These are phyloP conservation scores for Dendrobium officinale DNA, from an alignment of 106 monocot species.

Conservation along the genomic window DNA sequence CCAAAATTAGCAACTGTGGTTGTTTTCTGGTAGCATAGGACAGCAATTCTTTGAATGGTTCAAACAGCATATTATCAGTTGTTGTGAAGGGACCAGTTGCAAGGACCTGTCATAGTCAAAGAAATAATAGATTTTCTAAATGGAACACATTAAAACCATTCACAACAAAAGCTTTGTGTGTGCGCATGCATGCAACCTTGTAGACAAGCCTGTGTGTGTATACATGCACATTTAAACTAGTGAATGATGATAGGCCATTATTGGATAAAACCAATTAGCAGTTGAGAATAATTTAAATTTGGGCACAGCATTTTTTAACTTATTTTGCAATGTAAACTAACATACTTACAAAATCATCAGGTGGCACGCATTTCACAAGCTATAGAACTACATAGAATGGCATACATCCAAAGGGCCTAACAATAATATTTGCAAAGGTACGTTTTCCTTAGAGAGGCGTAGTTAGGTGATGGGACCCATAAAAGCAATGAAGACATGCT, in stretches of 20 bases:
- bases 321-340: not conserved
- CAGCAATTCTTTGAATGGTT: slow-evolving; percentile 85
- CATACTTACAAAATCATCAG: too few relatives aligned
- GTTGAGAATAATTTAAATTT: not conserved
- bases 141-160: not conserved
- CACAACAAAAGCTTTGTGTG: not conserved
- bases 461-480: not conserved
- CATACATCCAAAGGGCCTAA: not conserved
- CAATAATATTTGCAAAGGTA: not conserved
- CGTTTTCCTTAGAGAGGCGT: not conserved
- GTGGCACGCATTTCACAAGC: not conserved
- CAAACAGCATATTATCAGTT: slow-evolving; percentile 85
- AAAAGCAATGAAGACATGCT: not conserved
- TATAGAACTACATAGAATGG: not conserved
- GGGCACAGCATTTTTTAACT: not conserved
- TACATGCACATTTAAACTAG: too few relatives aligned
- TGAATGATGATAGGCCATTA: too few relatives aligned
- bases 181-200: too few relatives aligned
- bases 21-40: slow-evolving; percentile 88
- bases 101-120: slow-evolving; percentile 40
- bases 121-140: not conserved
- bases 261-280: not conserved
- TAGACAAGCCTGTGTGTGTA: too few relatives aligned
- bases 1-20: slow-evolving; percentile 85
- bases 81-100: slow-evolving; percentile 94